These are phyloP conservation scores for Aspergillus egyptiacus DNA, from an alignment of 495 filamentous ascomycete genomes.

Conservation along the genomic window DNA sequence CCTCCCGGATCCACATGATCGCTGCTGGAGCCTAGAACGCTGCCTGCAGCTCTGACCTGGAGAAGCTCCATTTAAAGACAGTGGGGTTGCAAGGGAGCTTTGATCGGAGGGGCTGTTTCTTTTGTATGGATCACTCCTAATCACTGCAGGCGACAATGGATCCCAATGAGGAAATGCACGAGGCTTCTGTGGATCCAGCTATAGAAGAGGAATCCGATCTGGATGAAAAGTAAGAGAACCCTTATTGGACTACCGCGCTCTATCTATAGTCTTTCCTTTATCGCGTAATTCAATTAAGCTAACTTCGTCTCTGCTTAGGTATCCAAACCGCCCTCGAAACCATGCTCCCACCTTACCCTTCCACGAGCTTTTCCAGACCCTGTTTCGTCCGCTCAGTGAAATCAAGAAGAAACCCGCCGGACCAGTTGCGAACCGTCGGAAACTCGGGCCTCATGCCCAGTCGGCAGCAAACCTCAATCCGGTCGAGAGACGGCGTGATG, in stretches of 20 bases:
- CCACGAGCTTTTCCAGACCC: conserved; percentile 63
- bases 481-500: conserved; percentile 72
- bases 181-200: conserved; percentile 32
- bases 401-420: conserved; percentile 70
- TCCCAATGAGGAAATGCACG: conserved; percentile 46
- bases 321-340: conserved; percentile 80
- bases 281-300: conserved; percentile 24
- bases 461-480: conserved; percentile 54
- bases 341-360: conserved; percentile 75
- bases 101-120: too few species aligned
- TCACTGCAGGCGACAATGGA: conserved; percentile 37
- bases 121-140: too few species aligned
- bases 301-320: conserved; percentile 40
- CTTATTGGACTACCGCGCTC: neutral
- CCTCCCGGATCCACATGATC: too few species aligned
- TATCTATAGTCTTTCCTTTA: too few species aligned
- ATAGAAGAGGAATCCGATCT: conserved; percentile 48
- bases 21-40: conserved; percentile 32
- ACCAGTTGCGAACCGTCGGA: conserved; percentile 39
- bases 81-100: too few species aligned
- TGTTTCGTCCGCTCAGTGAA: conserved; percentile 84
- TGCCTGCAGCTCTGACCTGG: neutral
- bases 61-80: neutral
- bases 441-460: conserved; percentile 51
- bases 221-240: conserved; percentile 53